These are phyloP conservation scores for Monosporascus sp. DNA, from an alignment of 2,329 filamentous ascomycete species.

Conservation along the genomic window DNA sequence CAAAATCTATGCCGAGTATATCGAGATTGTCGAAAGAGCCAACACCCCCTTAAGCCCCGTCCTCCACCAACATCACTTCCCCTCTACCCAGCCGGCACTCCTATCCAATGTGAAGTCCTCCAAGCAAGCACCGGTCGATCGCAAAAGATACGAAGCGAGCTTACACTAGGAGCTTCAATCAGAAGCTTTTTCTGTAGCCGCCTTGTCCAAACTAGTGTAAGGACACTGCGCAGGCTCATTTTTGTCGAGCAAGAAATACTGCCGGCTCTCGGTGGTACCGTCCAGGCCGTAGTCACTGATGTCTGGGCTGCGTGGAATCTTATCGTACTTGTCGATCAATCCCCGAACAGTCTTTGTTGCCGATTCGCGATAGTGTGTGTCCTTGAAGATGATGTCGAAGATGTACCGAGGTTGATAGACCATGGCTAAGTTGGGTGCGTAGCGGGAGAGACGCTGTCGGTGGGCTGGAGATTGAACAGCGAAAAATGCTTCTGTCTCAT, in stretches of 20 bases:
- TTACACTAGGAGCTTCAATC: too few relatives aligned
- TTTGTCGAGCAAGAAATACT: background rate
- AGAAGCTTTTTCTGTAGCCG: too few relatives aligned
- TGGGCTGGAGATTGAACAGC: background rate
- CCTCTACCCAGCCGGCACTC: too few relatives aligned
- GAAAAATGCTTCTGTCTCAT: background rate
- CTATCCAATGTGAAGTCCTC: too few relatives aligned
- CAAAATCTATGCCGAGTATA: too few relatives aligned
- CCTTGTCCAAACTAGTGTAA: too few relatives aligned
- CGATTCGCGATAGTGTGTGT: background rate
- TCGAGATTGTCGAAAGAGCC: too few relatives aligned
- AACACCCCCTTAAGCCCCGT: too few relatives aligned
- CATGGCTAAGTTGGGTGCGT: background rate
- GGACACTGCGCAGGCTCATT: background rate
- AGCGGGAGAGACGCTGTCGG: background rate
- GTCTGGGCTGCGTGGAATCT: background rate
- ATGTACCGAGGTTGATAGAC: background rate
- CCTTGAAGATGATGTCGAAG: conserved; percentile 1
- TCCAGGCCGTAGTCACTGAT: background rate
- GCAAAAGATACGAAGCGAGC: too few relatives aligned
- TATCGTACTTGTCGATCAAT: background rate
- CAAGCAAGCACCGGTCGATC: too few relatives aligned
- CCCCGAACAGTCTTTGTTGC: background rate
- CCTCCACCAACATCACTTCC: too few relatives aligned
- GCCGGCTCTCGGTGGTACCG: background rate